phyloP scores from a whole-genome alignment of 352 stramenopile genomes.

The Pythium graminicola region DNA sequence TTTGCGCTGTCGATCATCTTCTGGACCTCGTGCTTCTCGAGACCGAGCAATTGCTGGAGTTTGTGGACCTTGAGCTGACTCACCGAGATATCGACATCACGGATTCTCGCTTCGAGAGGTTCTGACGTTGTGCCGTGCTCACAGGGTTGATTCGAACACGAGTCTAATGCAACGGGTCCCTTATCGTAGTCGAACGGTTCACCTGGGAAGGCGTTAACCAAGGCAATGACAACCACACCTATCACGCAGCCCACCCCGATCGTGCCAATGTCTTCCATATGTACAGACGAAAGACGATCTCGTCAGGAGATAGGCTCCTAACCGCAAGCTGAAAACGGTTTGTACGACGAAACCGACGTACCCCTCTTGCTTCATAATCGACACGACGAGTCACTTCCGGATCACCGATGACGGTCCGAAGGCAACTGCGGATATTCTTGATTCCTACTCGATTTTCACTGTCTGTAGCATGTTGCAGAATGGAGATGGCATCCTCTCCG shows the following conservation, averaged over 20 bases:
- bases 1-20: conserved; percentile 36
- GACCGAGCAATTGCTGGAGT: conserved; percentile 46
- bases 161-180: not conserved
- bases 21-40: conserved; percentile 40
- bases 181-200: conserved; percentile 52
- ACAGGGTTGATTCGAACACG: too few relatives aligned
- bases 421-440: too few relatives aligned
- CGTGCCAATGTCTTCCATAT: conserved; percentile 44
- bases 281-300: not conserved
- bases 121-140: too few relatives aligned
- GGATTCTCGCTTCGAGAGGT: conserved; percentile 7
- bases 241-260: conserved; percentile 34
- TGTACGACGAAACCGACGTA: too few relatives aligned
- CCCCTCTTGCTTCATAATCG: too few relatives aligned
- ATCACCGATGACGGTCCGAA: too few relatives aligned
- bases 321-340: not conserved
- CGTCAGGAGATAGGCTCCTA: not conserved
- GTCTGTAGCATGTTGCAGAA: too few relatives aligned
- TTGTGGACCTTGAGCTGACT: conserved; percentile 42
- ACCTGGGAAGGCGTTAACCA: conserved; percentile 43
- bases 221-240: conserved; percentile 35
- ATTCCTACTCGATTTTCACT: too few relatives aligned
- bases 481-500: too few relatives aligned
- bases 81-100: conserved; percentile 30
- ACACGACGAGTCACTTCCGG: too few relatives aligned